phyloP scores from a whole-genome alignment of 208 protist genomes.

The Wallacemonas sp. region DNA sequence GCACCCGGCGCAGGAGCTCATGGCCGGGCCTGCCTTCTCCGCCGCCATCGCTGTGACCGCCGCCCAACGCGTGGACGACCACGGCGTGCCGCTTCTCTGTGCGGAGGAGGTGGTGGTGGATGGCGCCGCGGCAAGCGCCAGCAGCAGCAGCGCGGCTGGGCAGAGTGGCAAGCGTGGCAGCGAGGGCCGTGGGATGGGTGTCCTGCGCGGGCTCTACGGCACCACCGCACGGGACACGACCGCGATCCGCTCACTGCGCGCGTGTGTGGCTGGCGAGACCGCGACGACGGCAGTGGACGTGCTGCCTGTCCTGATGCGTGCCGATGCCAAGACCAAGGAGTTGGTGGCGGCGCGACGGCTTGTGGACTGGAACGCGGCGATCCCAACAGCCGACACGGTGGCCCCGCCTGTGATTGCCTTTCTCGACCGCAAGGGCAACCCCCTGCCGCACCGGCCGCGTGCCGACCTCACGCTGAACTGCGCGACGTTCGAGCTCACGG shows the following conservation, averaged over 20 bases:
- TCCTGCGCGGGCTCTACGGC: slow-evolving; percentile 45
- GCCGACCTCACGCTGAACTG: not conserved
- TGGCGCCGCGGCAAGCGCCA: slow-evolving; percentile 19
- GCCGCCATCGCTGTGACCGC: not conserved
- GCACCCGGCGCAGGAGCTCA: slow-evolving; percentile 3
- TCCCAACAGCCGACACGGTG: slow-evolving; percentile 46
- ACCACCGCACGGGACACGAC: slow-evolving; percentile 44
- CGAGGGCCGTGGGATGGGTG: slow-evolving; percentile 18
- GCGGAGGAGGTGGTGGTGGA: slow-evolving; percentile 1
- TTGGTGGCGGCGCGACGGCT: slow-evolving; percentile 35
- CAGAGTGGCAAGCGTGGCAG: not conserved
- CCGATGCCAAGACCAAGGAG: slow-evolving; percentile 39
- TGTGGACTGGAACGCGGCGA: slow-evolving; percentile 61
- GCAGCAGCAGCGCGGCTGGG: not conserved
- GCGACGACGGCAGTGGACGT: slow-evolving; percentile 30
- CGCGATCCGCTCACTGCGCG: slow-evolving; percentile 16
- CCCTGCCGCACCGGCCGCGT: slow-evolving; percentile 13
- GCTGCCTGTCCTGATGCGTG: slow-evolving; percentile 38
- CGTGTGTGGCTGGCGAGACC: not conserved
- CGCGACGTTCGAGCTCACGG: slow-evolving; percentile 8
- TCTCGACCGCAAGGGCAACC: slow-evolving; percentile 34
- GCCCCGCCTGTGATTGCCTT: slow-evolving; percentile 63
- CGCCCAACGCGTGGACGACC: not conserved
- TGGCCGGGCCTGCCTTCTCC: not conserved
- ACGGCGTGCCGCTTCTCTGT: slow-evolving; percentile 1